Evolutionary conservation across 352 stramenopile species (phyloP), one percentile per base, ranked within the genome.

Genomic region (Pythium brachiatum): DNA sequence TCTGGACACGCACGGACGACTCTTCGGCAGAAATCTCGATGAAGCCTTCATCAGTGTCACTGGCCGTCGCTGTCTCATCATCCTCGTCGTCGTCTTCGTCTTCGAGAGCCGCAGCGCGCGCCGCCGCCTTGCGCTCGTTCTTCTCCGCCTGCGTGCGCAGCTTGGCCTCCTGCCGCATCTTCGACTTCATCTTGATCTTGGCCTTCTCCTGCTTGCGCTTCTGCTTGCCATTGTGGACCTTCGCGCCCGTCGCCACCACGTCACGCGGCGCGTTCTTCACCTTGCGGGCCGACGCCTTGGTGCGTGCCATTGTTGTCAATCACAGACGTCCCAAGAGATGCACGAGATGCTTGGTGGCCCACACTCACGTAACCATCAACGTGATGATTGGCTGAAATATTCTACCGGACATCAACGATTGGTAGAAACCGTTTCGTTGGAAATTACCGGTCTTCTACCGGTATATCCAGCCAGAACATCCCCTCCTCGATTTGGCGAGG

Each of bases 161-260:
- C 63, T 87, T 88, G 27, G 60, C 69, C 1, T 73, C 76, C 53
- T 79, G 59, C n/a, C 84, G 83, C 27, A 62, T 63, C 34, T 84
- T 86, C 2, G 73, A 71, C 50, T 85, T 86, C 54, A 73, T 74
- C 57, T 88, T 90, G 43, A 82, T 68, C 71, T 88, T 86, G 23
- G 53, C 51, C 52, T 88, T 90, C 27, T 57, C 57, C 13, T 60
- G 34, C 57, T 63, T 68, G 34, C 53, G 57, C 58, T 65, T 70
- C 34, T 69, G 50, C 54, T 74, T 86, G 65, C 75, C 85, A 26
- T 73, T 79, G 78, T 73, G 3, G 63, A 65, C 21, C 54, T 57
- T 43, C 58, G 36, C 56, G 68, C 74, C 71, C 71, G 75, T 58
- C 2, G 46, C 66, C 41, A 75, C 67, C 50, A 75, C 73, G 31